phyloP scores from a whole-genome alignment of 106 monocot species.

The Acorus calamus region DNA sequence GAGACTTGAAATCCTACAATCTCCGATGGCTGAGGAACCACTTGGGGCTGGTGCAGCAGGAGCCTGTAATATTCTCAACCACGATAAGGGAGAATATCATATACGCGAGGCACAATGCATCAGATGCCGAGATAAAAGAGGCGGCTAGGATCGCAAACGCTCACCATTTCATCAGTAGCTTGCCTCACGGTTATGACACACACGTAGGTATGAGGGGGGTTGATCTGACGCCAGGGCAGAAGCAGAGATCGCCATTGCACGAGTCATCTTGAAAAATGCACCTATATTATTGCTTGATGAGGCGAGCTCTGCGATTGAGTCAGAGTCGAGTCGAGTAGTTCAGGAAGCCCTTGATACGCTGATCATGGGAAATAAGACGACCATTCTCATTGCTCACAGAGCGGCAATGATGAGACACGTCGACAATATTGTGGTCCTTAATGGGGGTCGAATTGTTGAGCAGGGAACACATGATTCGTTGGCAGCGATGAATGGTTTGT shows the following conservation, averaged over 20 bases:
- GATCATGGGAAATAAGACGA: constrained; percentile 95
- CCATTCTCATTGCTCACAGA: constrained; percentile 87
- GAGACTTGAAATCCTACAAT: constrained; percentile 82
- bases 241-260: constrained; percentile 92
- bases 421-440: constrained; percentile 90
- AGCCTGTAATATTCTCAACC: constrained; percentile 95
- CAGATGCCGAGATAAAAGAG: constrained; percentile 92
- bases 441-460: constrained; percentile 91
- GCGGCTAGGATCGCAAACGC: constrained; percentile 98
- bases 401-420: constrained; percentile 99
- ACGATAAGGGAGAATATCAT: constrained; percentile 96
- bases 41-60: constrained; percentile 94
- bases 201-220: constrained; percentile 97
- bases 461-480: constrained; percentile 86
- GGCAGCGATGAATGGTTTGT: constrained; percentile 79
- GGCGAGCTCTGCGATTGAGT: constrained; percentile 90
- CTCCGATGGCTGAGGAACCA: constrained; percentile 88
- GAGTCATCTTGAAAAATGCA: constrained; percentile 92
- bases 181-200: constrained; percentile 97
- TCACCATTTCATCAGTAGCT: constrained; percentile 97
- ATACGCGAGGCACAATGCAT: constrained; percentile 93
- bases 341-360: constrained; percentile 94
- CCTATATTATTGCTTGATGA: constrained; percentile 95
- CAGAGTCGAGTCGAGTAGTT: constrained; percentile 91
- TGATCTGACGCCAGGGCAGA: constrained; percentile 85